Percentiles rank a stretch among this genome's conserved stretches.
These are phyloP conservation scores for Salix purpurea DNA, from an alignment of 345 rosid species.

Conservation along the genomic window DNA sequence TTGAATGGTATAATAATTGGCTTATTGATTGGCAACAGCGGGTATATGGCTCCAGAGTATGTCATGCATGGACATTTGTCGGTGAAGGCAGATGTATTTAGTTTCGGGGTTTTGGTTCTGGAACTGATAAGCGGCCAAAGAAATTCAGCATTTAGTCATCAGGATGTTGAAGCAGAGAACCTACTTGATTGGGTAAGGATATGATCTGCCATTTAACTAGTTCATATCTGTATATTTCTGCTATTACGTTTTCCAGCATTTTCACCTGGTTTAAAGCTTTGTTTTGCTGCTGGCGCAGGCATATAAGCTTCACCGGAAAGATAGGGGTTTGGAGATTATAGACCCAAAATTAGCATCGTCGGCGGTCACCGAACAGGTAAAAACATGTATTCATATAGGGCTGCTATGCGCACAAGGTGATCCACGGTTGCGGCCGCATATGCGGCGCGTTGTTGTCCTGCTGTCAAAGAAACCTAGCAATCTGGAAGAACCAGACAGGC, in stretches of 20 bases:
- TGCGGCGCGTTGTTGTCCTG: slow-evolving; percentile 62
- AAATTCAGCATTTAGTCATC: slow-evolving; percentile 54
- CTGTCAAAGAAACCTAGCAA: slow-evolving; percentile 52
- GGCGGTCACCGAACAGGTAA: slow-evolving; percentile 49
- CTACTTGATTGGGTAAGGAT: slow-evolving; percentile 87
- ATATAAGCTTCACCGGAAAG: slow-evolving; percentile 66
- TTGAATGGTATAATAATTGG: background rate
- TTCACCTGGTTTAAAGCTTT: background rate
- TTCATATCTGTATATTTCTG: background rate
- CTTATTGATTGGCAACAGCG: slow-evolving; percentile 44
- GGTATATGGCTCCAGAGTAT: slow-evolving; percentile 98
- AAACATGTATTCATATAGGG: slow-evolving; percentile 68
- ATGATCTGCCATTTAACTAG: background rate
- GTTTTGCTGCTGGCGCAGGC: slow-evolving; percentile 43
- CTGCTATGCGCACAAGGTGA: slow-evolving; percentile 83
- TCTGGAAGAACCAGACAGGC: slow-evolving; percentile 61
- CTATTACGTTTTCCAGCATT: background rate
- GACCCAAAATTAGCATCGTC: slow-evolving; percentile 55
- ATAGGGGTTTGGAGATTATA: slow-evolving; percentile 59
- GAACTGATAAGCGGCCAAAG: slow-evolving; percentile 82
- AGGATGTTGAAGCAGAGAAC: slow-evolving; percentile 45
- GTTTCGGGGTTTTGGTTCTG: slow-evolving; percentile 90
- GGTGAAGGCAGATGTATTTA: slow-evolving; percentile 82
- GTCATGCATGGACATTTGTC: slow-evolving; percentile 79
- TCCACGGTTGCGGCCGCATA: slow-evolving; percentile 57